A percentile compares a stretch with the other conserved stretches of the same genome.
Conservation (phyloP, 805 yeast species). For the Wickerhamomyces rabaulensis region DNA sequence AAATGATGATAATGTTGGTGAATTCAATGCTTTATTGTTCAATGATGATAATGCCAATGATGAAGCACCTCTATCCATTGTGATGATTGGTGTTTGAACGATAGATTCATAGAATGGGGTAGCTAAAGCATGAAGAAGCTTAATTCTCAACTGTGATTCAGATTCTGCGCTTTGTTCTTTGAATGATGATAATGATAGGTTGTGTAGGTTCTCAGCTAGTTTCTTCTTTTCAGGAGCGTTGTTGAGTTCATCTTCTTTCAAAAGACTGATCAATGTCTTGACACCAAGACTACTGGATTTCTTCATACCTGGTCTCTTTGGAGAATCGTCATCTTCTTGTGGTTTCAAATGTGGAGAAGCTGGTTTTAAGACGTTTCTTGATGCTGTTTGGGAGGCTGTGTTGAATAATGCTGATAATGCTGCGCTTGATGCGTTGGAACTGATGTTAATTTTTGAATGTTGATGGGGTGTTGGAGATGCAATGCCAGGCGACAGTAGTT, state of each 20-base stretch:
- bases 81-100: constrained; percentile 20
- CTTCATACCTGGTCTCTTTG: neutral
- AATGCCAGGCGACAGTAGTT: neutral
- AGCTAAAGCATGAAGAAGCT: constrained; percentile 57
- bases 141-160: constrained; percentile 28
- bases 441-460: constrained; percentile 20
- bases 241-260: constrained; percentile 32
- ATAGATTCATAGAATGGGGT: constrained; percentile 47
- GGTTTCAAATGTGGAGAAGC: neutral
- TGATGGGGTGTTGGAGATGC: neutral
- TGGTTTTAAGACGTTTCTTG: constrained; percentile 2
- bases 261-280: constrained; percentile 41
- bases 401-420: constrained; percentile 32
- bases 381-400: neutral
- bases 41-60: constrained; percentile 27
- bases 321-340: neutral
- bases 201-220: constrained; percentile 50
- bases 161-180: constrained; percentile 12
- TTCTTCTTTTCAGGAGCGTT: constrained; percentile 28
- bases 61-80: constrained; percentile 23
- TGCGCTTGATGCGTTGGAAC: constrained; percentile 36
- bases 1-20: constrained; percentile 6
- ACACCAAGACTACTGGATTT: constrained; percentile 21
- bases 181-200: constrained; percentile 43
- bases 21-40: constrained; percentile 8